Evolutionary conservation across 2,329 filamentous ascomycete genomes (phyloP).

Genomic region (Scortechinia acanthostroma): DNA sequence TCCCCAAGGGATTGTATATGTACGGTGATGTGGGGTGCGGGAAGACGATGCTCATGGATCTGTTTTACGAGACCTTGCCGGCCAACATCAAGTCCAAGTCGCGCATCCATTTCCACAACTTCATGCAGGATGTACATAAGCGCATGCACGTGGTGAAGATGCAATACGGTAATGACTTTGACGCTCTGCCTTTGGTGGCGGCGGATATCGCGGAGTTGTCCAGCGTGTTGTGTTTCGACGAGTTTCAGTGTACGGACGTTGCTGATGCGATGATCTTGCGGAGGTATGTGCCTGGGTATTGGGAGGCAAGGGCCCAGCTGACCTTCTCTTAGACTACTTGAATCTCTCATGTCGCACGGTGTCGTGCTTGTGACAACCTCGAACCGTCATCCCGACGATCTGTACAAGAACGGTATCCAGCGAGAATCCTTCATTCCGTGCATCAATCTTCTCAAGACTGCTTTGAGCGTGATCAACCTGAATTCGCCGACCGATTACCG

Average conservation of each 20-base stretch:
- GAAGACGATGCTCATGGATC: conserved; percentile 99
- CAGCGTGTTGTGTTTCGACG: conserved; percentile 91
- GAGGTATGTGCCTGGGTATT: background rate
- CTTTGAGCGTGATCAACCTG: conserved; percentile 83
- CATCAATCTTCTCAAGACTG: conserved; percentile 80
- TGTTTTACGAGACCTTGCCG: conserved; percentile 91
- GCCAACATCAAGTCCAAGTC: conserved; percentile 73
- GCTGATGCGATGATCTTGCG: conserved; percentile 92
- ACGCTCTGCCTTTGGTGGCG: conserved; percentile 84
- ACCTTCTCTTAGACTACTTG: conserved; percentile 67
- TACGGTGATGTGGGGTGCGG: conserved; percentile 94
- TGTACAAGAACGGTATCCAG: conserved; percentile 98
- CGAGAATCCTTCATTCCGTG: conserved; percentile 91
- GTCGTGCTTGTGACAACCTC: conserved; percentile 93
- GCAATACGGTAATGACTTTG: conserved; percentile 79
- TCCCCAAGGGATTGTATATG: conserved; percentile 87
- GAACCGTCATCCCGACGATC: conserved; percentile 89
- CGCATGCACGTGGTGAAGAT: conserved; percentile 85
- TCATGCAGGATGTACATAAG: conserved; percentile 97
- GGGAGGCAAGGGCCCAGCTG: background rate
- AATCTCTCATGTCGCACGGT: conserved; percentile 90
- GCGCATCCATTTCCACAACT: conserved; percentile 96
- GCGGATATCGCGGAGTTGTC: conserved; percentile 84
- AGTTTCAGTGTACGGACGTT: conserved; percentile 97
- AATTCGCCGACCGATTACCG: conserved; percentile 95